Conservation (phyloP, 345 rosid genomes). For the Citrus inodora region DNA sequence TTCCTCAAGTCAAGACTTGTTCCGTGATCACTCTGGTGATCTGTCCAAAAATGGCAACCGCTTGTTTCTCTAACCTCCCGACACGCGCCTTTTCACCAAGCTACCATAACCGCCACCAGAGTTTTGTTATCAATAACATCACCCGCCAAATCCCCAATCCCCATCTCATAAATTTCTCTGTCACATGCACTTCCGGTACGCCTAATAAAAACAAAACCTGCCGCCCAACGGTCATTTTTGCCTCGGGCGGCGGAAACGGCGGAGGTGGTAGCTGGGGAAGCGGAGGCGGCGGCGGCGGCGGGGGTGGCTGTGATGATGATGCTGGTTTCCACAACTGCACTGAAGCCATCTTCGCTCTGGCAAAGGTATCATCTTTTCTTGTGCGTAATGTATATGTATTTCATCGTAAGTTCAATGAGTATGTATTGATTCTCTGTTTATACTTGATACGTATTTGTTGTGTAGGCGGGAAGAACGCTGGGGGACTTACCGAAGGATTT, state of each 20-base stretch:
- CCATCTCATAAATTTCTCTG: slow-evolving; percentile 14
- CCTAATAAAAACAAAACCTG: not conserved
- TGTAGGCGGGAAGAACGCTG: slow-evolving; percentile 44
- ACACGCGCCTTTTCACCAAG: slow-evolving; percentile 14
- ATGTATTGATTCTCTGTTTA: not conserved
- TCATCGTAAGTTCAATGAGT: too few relatives aligned
- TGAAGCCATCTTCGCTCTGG: slow-evolving; percentile 45
- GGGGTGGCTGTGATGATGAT: slow-evolving; percentile 20
- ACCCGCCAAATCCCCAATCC: slow-evolving; percentile 9
- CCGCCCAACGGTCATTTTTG: slow-evolving; percentile 10
- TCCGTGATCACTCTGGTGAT: not conserved
- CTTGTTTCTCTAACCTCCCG: slow-evolving; percentile 28
- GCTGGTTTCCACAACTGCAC: slow-evolving; percentile 35
- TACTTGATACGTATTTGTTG: not conserved
- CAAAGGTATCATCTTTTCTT: slow-evolving; percentile 29
- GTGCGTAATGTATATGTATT: too few relatives aligned
- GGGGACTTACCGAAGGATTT: slow-evolving; percentile 61
- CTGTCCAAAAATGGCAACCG: slow-evolving; percentile 26
- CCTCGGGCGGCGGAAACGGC: slow-evolving; percentile 29
- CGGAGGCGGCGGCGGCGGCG: slow-evolving; percentile 27
- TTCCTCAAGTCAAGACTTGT: too few relatives aligned
- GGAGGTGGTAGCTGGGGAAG: slow-evolving; percentile 20
- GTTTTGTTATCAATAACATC: not conserved
- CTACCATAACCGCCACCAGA: slow-evolving; percentile 9
- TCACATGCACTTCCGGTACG: not conserved